Evolutionary conservation across 805 yeast species (phyloP), one percentile per base, ranked within the genome.

Genomic region (Jamesozyma lodderae): DNA sequence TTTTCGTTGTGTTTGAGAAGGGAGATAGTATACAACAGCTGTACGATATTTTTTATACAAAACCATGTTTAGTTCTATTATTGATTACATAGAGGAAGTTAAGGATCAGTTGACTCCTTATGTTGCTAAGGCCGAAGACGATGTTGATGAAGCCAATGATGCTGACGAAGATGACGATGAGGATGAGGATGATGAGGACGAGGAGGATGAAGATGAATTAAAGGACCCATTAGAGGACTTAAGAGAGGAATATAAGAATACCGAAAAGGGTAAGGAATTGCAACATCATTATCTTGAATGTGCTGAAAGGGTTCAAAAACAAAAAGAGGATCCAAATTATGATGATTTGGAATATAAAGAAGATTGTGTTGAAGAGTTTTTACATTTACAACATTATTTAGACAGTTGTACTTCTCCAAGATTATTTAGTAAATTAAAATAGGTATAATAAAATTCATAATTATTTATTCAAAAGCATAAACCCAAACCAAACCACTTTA

Each of bases 331-430:
- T 59, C 81, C 75, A 51, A 94, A 70, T 52, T 88, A 90, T 62
- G 95, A 67, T 21, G 79, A 81, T 42, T 75, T 73, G 55, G 78
- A 71, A 9, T 72, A 85, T 73, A 90, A 90, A 69, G 98, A 90
- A 72, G 96, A 90, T 68, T 90, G 98, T 73, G 81, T 90, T 45
- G 97, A 90, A 68, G 98, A 90, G 68, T 90, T 83, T 66, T 90
- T 90, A 86, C 97, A 92, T 68, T 73, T 88, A 63, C 86, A 86
- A 65, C 96, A 90, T 67, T 85, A 94, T 70, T 53, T 88, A 55
- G 86, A 85, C 67, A 92, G 84, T 62, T 78, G 94, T 70, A 86
- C 81, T 62, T 86, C 94, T 46, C 95, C 95, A 67, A 81, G 77
- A 65, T 71, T 88, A 64, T 85, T 88, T 72, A 68, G 75, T 71